Conservation (phyloP, 78 protist species). For the Creolimax fragrantissima region DNA sequence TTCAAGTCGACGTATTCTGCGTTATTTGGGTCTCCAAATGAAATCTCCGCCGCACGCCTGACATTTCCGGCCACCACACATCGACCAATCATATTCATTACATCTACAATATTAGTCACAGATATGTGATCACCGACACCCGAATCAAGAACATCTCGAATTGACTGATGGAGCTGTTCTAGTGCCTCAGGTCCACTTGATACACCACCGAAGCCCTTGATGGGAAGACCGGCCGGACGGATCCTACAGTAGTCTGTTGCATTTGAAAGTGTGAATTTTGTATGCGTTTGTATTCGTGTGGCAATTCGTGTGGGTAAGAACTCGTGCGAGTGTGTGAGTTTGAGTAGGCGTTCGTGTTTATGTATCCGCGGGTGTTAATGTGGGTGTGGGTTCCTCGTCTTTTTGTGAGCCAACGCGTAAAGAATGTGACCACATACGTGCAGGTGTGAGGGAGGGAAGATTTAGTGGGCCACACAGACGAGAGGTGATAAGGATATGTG, state of each 20-base stretch:
- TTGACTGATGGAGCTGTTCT: constrained; percentile 36
- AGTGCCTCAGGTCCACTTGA: constrained; percentile 67
- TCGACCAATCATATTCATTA: constrained; percentile 77
- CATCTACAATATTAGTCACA: constrained; percentile 58
- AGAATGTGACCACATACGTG: no score
- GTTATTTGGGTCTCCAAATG: constrained; percentile 62
- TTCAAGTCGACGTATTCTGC: constrained; percentile 66
- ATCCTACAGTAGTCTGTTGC: constrained; percentile 55
- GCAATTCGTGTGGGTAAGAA: no score
- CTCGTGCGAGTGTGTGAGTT: no score
- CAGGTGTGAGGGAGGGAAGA: no score
- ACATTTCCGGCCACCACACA: constrained; percentile 82
- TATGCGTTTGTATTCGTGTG: background rate
- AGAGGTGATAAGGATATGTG: no score
- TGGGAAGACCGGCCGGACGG: constrained; percentile 50
- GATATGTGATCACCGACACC: constrained; percentile 32
- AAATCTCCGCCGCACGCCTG: constrained; percentile 74
- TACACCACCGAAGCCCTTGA: constrained; percentile 76
- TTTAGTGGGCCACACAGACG: no score
- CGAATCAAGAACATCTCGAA: constrained; percentile 11
- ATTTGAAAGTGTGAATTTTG: constrained; percentile 35
- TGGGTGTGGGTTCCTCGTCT: no score
- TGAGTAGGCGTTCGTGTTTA: no score
- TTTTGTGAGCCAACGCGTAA: no score
- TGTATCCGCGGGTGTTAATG: no score